Conservation (phyloP, 805 yeast genomes). For the Saturnispora zaruensis region DNA sequence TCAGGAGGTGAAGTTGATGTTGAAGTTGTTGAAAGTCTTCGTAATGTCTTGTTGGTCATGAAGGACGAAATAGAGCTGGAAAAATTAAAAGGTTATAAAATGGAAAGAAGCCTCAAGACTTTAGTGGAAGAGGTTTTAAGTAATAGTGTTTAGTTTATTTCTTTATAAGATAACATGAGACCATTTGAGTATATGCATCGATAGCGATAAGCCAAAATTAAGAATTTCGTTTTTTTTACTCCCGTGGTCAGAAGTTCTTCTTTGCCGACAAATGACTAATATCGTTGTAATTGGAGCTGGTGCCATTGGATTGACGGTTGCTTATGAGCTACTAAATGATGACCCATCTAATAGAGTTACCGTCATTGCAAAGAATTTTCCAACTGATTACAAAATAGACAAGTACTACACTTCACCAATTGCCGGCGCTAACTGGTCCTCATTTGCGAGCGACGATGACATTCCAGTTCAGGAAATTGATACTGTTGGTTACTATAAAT, state of each 20-base stretch:
- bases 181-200: neutral
- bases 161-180: neutral
- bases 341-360: conserved; percentile 33
- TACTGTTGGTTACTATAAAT: conserved; percentile 38
- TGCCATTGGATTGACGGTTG: conserved; percentile 48
- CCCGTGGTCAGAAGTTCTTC: neutral
- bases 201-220: too few species aligned
- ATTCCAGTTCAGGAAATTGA: conserved; percentile 33
- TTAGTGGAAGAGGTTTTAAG: conserved; percentile 13
- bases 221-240: too few species aligned
- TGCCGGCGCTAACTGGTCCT: conserved; percentile 69
- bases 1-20: conserved; percentile 21
- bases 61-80: conserved; percentile 21
- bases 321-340: conserved; percentile 33
- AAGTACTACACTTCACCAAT: conserved; percentile 51
- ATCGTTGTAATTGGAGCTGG: conserved; percentile 35
- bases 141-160: neutral
- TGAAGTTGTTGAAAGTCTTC: conserved; percentile 27
- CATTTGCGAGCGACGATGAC: conserved; percentile 43
- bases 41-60: conserved; percentile 27
- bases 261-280: conserved; percentile 14
- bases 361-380: conserved; percentile 38
- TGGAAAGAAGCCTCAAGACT: conserved; percentile 21
- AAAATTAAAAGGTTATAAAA: conserved; percentile 17
- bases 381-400: conserved; percentile 44